Conservation (phyloP, 2,329 filamentous ascomycete genomes). For the Paraphoma chrysanthemicola region DNA sequence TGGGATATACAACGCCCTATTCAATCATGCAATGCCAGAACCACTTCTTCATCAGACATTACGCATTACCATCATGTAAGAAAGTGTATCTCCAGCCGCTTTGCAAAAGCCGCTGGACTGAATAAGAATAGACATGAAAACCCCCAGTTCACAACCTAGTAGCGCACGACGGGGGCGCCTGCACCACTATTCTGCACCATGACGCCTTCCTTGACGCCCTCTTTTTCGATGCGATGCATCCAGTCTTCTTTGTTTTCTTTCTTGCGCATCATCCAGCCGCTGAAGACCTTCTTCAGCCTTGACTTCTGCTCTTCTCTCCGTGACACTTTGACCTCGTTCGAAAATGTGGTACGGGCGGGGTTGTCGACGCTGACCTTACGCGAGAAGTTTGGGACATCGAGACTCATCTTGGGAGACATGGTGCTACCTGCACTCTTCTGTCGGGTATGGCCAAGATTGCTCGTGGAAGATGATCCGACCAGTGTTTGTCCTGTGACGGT, state of each 20-base stretch:
- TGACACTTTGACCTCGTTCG: constrained; percentile 23
- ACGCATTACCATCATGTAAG: constrained; percentile 21
- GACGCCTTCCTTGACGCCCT: constrained; percentile 50
- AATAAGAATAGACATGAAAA: background rate
- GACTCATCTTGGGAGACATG: constrained; percentile 26
- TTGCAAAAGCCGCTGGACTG: background rate
- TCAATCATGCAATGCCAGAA: background rate
- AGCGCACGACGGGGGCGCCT: constrained; percentile 41
- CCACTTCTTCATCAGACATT: constrained; percentile 16
- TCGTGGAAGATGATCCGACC: constrained; percentile 33
- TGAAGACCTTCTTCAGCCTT: constrained; percentile 44
- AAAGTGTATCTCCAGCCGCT: background rate
- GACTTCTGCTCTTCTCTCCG: constrained; percentile 38
- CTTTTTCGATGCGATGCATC: constrained; percentile 52
- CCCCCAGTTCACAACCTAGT: constrained; percentile 19
- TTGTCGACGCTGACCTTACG: constrained; percentile 42
- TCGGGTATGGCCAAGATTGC: constrained; percentile 27
- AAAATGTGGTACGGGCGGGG: constrained; percentile 11
- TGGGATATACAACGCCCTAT: constrained; percentile 2
- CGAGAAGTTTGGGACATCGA: constrained; percentile 40
- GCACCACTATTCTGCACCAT: constrained; percentile 39
- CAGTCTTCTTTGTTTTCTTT: constrained; percentile 49
- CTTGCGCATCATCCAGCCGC: constrained; percentile 44
- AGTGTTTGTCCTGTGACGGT: constrained; percentile 24
- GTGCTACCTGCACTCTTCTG: constrained; percentile 18